Evolutionary conservation across 257 asterid genomes (phyloP), one percentile per base, ranked within the genome.

Genomic region (Agastache rugosa): DNA sequence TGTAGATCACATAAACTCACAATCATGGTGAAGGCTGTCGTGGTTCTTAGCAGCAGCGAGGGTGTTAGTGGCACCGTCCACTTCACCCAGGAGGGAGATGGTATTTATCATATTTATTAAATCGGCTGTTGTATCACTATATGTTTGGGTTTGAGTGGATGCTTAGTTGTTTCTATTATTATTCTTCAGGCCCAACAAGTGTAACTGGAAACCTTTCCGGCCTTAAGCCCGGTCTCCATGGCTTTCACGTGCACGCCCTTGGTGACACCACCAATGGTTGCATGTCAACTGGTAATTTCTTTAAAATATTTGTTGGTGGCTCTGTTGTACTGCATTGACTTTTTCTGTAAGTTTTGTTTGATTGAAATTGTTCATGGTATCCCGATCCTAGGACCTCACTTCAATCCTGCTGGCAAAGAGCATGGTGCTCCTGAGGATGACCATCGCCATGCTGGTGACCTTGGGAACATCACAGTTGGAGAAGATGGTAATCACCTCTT

Each of bases 251-350:
- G 55, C 98, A 95, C 58, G 96, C 99, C 71, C 96, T 92, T 78
- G 99, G 99, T 78, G 99, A 95, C 90, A 95, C 99, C 67, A 95
- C 99, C 80, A 95, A 95, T n/a, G 99, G 99, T 37, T 95, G 99
- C 76, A 68, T 90, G 96, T 95, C 98, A 54, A 95, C 99, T 19
- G 99, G 99, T 94, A 86, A 85, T 47, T 53, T 58, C 22, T 72
- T 48, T 58, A 29, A 6, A 1, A 4, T 54, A 20, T 61, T 64
- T 76, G 51, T 62, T 27, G 0, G 6, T 76, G 31, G 27, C 14
- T 69, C 16, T 69, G 51, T 44, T 45, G 25, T 42, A 42, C 56
- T 76, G 23, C 63, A 23, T 17, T 2, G 20, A 31, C 53, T 25
- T 8, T 27, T 60, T 3, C n/a, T 12, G 8, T 8, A 8, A 8